A percentile compares a stretch with the other conserved stretches of the same genome.
phyloP scores from a whole-genome alignment of 352 stramenopile genomes.

The Poterioochromonas sp. region DNA sequence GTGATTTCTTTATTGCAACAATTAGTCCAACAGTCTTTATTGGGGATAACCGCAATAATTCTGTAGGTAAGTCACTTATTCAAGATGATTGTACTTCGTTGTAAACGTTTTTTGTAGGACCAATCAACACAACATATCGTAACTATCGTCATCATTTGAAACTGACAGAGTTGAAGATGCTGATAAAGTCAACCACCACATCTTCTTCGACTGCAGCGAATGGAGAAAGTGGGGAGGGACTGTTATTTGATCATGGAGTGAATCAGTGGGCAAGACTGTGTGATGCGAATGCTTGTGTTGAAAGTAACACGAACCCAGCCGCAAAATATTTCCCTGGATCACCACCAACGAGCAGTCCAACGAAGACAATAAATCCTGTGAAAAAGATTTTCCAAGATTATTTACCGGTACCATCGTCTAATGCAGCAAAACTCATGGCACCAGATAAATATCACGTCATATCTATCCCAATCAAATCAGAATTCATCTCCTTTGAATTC shows the following conservation, averaged over 20 bases:
- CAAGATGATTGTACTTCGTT: neutral
- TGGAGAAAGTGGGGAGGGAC: neutral
- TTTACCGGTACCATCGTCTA: too few species aligned
- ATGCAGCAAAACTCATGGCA: neutral
- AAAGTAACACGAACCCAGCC: neutral
- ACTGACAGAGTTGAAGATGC: neutral
- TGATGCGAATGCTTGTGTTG: neutral
- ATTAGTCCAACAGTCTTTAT: neutral
- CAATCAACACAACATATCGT: slow-evolving; percentile 13
- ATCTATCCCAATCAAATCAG: slow-evolving; percentile 6
- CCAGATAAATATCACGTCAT: neutral
- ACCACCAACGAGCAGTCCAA: neutral
- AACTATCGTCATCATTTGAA: slow-evolving; percentile 11
- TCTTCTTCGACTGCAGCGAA: neutral
- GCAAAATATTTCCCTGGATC: neutral
- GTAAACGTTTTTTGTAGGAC: neutral
- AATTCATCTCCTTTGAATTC: neutral
- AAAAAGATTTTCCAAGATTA: too few species aligned
- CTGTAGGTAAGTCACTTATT: neutral
- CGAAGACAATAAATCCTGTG: too few species aligned
- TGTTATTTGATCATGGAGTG: neutral
- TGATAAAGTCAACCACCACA: neutral
- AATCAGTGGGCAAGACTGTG: neutral
- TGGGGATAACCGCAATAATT: neutral
- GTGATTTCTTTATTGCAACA: slow-evolving; percentile 23